A percentile compares a stretch with the other conserved stretches of the same genome.
These are phyloP conservation scores for Aspergillus fumigatiaffinis DNA, from an alignment of 2,329 filamentous ascomycete genomes.

Conservation along the genomic window DNA sequence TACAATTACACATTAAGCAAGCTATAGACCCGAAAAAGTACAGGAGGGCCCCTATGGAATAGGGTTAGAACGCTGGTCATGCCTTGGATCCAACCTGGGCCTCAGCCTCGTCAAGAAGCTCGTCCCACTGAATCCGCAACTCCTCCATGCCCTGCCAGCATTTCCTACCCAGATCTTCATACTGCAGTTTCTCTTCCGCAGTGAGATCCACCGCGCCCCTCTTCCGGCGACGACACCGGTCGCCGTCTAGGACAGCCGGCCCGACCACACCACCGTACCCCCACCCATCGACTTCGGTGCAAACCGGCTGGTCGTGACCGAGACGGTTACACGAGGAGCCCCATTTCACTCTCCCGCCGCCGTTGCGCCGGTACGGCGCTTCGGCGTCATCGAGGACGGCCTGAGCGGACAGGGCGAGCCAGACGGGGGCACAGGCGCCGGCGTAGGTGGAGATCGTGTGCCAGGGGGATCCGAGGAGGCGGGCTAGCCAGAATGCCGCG, in stretches of 20 bases:
- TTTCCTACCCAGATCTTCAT: conserved; percentile 38
- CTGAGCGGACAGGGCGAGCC: conserved; percentile 68
- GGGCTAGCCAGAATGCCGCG: conserved; percentile 64
- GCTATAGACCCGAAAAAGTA: neutral
- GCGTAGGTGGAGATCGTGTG: conserved; percentile 73
- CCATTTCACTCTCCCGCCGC: conserved; percentile 70
- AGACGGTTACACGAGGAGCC: conserved; percentile 64
- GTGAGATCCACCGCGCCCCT: conserved; percentile 57
- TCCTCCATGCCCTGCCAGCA: conserved; percentile 44
- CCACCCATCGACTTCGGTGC: conserved; percentile 85
- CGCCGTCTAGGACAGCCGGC: conserved; percentile 48
- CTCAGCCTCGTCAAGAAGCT: conserved; percentile 34
- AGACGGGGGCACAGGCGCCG: conserved; percentile 71
- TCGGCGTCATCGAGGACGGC: conserved; percentile 36
- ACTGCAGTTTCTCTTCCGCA: conserved; percentile 30
- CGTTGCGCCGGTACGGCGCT: conserved; percentile 53
- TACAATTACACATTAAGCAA: neutral
- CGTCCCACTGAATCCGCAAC: conserved; percentile 38
- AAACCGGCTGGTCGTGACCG: conserved; percentile 61
- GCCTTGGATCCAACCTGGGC: neutral
- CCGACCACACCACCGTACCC: conserved; percentile 58
- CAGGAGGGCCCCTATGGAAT: neutral
- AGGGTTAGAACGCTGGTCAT: neutral
- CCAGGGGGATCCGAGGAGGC: conserved; percentile 83
- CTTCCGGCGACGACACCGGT: conserved; percentile 56